phyloP scores from a whole-genome alignment of 306 rosid species.

The Malus sieversii region DNA sequence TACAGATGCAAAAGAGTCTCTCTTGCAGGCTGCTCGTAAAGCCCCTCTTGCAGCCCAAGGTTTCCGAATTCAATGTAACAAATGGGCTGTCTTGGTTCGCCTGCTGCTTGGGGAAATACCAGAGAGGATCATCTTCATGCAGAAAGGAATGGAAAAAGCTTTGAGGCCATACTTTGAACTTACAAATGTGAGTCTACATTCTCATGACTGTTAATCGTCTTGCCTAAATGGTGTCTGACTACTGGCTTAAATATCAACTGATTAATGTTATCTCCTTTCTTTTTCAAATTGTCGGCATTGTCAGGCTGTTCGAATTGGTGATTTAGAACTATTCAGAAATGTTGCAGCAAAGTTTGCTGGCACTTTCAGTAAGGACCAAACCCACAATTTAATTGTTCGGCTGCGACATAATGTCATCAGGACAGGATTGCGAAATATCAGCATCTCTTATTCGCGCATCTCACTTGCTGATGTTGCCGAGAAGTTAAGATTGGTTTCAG shows the following conservation, averaged over 20 bases:
- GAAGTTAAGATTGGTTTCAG: conserved; percentile 48
- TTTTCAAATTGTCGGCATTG: background rate
- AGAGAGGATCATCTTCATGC: conserved; percentile 54
- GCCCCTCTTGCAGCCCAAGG: conserved; percentile 55
- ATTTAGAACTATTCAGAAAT: conserved; percentile 55
- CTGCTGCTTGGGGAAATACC: conserved; percentile 51
- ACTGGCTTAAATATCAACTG: background rate
- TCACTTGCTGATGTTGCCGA: conserved; percentile 54
- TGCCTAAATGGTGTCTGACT: background rate
- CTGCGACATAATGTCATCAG: conserved; percentile 60
- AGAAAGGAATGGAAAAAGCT: conserved; percentile 49
- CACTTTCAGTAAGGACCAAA: conserved; percentile 42
- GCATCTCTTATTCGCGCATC: conserved; percentile 58
- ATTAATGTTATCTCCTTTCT: background rate
- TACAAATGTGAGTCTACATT: conserved; percentile 43
- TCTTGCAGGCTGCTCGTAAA: background rate
- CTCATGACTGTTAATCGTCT: background rate
- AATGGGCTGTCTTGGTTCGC: conserved; percentile 56
- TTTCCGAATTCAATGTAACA: conserved; percentile 56
- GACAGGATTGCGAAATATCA: conserved; percentile 58
- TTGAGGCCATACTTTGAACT: conserved; percentile 61
- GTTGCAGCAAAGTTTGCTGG: conserved; percentile 52
- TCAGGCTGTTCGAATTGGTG: conserved; percentile 71
- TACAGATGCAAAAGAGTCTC: conserved; percentile 1
- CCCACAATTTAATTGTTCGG: conserved; percentile 55